phyloP scores from a whole-genome alignment of 768 basidiomycete genomes.

The Pisolithus sp. region DNA sequence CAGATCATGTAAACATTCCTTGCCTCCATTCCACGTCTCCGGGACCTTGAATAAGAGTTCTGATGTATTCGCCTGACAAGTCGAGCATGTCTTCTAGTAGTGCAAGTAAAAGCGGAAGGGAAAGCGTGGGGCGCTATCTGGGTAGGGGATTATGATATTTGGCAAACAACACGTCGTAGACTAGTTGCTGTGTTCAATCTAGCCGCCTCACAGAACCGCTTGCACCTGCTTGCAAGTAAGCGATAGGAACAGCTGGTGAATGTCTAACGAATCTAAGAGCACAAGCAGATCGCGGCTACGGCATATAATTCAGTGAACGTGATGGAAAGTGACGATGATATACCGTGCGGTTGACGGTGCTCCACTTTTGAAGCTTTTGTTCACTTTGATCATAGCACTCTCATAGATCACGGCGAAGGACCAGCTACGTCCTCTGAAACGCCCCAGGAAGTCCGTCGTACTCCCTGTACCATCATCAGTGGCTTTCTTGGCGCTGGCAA shows the following conservation, averaged over 20 bases:
- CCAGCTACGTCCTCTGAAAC: not conserved
- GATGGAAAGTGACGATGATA: slow-evolving; percentile 53
- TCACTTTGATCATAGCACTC: slow-evolving; percentile 15
- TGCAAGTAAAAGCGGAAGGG: slow-evolving; percentile 2
- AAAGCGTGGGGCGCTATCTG: not conserved
- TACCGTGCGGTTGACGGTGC: slow-evolving; percentile 39
- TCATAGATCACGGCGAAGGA: slow-evolving; percentile 24
- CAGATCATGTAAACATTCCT: slow-evolving; percentile 11
- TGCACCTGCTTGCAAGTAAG: too few relatives aligned
- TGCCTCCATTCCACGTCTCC: slow-evolving; percentile 82
- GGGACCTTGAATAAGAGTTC: slow-evolving; percentile 68
- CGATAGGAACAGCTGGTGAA: too few relatives aligned
- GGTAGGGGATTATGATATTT: not conserved
- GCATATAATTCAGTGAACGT: too few relatives aligned
- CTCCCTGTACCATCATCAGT: slow-evolving; percentile 91
- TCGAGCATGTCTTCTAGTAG: slow-evolving; percentile 18
- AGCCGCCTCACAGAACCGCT: too few relatives aligned
- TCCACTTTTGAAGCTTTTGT: slow-evolving; percentile 1
- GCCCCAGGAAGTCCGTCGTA: slow-evolving; percentile 28
- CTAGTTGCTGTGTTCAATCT: too few relatives aligned
- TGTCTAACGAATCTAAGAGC: too few relatives aligned
- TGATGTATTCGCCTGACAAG: slow-evolving; percentile 36
- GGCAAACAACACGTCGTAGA: too few relatives aligned
- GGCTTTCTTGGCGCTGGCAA: slow-evolving; percentile 96
- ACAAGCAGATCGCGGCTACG: too few relatives aligned